These are phyloP conservation scores for Claviceps spartinae DNA, from an alignment of 2,329 filamentous ascomycete genomes.

Conservation along the genomic window DNA sequence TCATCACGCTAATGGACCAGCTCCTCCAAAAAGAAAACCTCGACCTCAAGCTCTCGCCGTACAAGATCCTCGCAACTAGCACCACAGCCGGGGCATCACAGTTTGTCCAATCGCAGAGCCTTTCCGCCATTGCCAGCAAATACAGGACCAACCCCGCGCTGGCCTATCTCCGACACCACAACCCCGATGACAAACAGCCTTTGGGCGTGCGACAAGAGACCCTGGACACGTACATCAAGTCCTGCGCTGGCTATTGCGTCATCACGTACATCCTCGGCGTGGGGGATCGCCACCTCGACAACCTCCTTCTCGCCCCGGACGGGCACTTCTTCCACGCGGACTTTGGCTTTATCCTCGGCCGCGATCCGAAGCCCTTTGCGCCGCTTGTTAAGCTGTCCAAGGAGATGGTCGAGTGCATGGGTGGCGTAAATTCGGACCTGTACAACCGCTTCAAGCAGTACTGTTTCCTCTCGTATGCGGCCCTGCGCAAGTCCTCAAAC, in stretches of 20 bases:
- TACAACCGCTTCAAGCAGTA: slow-evolving; percentile 90
- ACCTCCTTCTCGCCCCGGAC: slow-evolving; percentile 77
- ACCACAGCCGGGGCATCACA: slow-evolving; percentile 83
- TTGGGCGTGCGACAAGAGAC: slow-evolving; percentile 82
- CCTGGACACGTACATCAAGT: slow-evolving; percentile 90
- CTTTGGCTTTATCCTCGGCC: slow-evolving; percentile 94
- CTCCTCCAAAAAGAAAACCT: slow-evolving; percentile 91
- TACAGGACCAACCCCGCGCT: slow-evolving; percentile 64
- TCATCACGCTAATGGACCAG: slow-evolving; percentile 96
- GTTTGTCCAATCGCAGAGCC: slow-evolving; percentile 75
- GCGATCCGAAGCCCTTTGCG: slow-evolving; percentile 93
- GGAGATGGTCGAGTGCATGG: slow-evolving; percentile 99
- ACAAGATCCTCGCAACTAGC: slow-evolving; percentile 89
- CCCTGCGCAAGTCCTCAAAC: slow-evolving; percentile 77
- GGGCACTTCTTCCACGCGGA: slow-evolving; percentile 97
- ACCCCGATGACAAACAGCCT: slow-evolving; percentile 69
- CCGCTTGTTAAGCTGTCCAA: slow-evolving; percentile 94
- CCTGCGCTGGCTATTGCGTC: slow-evolving; percentile 93
- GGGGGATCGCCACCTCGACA: slow-evolving; percentile 90
- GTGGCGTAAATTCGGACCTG: slow-evolving; percentile 64
- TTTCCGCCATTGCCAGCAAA: slow-evolving; percentile 72
- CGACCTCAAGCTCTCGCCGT: slow-evolving; percentile 86
- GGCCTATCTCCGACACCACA: slow-evolving; percentile 76
- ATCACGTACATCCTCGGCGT: slow-evolving; percentile 97
- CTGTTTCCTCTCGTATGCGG: slow-evolving; percentile 88